phyloP scores from a whole-genome alignment of 208 protist genomes.

The Leptomonas pyrrhocoris region DNA sequence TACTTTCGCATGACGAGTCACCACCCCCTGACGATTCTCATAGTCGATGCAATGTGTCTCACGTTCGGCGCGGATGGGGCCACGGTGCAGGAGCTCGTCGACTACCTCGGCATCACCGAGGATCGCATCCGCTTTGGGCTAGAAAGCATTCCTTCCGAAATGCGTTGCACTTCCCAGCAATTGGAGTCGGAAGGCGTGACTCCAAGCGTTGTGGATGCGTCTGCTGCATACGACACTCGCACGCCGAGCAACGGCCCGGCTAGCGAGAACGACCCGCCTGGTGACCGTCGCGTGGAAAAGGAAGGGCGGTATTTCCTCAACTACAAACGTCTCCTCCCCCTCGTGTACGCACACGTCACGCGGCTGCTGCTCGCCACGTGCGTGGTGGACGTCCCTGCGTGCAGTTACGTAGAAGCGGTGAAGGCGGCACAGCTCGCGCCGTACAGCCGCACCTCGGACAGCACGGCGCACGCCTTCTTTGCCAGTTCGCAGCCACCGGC shows the following conservation, averaged over 20 bases:
- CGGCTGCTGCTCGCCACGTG: constrained; percentile 72
- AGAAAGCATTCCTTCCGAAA: constrained; percentile 57
- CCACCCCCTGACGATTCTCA: constrained; percentile 55
- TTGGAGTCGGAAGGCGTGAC: constrained; percentile 30
- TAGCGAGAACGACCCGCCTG: not conserved
- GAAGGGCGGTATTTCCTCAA: constrained; percentile 75
- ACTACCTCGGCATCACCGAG: constrained; percentile 65
- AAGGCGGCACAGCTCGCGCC: constrained; percentile 18
- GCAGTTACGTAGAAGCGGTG: constrained; percentile 28
- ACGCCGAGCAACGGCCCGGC: too few relatives aligned
- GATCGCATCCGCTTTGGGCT: constrained; percentile 58
- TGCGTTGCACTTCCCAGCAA: constrained; percentile 70
- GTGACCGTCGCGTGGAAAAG: not conserved
- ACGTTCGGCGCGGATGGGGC: constrained; percentile 74
- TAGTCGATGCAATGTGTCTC: constrained; percentile 75
- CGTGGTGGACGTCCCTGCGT: constrained; percentile 30
- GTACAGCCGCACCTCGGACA: constrained; percentile 14
- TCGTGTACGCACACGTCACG: constrained; percentile 78
- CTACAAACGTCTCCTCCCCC: constrained; percentile 68
- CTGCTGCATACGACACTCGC: not conserved
- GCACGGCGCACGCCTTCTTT: constrained; percentile 23
- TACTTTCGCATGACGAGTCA: constrained; percentile 83
- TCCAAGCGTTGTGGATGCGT: not conserved
- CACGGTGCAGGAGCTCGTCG: constrained; percentile 64
- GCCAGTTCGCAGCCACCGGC: not conserved